Evolutionary conservation across 2,329 filamentous ascomycete species (phyloP).

Genomic region (Beauveria brongniartii): DNA sequence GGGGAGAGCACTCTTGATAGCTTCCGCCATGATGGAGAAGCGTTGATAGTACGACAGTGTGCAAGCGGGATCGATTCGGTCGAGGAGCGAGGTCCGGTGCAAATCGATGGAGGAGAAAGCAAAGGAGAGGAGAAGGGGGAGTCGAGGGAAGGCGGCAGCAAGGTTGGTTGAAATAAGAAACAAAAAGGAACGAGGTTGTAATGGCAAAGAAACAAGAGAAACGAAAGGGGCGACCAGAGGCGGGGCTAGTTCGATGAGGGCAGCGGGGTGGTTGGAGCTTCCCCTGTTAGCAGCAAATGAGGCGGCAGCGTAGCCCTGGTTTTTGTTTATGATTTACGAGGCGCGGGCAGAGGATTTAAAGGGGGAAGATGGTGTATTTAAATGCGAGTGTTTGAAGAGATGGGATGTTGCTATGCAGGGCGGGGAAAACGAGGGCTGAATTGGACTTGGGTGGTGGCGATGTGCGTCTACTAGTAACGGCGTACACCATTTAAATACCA

Average conservation of each 20-base stretch:
- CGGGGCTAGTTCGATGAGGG: conserved; percentile 9
- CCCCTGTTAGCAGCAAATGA: conserved; percentile 10
- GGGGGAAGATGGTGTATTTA: background rate
- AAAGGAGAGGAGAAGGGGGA: background rate
- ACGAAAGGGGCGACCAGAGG: conserved; percentile 9
- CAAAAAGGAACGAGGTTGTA: conserved; percentile 4
- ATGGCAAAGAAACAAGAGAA: background rate
- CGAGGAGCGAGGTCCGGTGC: background rate
- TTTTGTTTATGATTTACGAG: conserved; percentile 1
- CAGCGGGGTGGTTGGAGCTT: conserved; percentile 10
- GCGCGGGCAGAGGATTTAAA: background rate
- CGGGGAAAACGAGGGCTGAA: no score
- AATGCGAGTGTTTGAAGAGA: background rate
- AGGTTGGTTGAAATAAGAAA: conserved; percentile 2
- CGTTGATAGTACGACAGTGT: conserved; percentile 9
- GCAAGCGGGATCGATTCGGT: conserved; percentile 12
- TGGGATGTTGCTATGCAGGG: no score
- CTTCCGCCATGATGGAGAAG: conserved; percentile 54
- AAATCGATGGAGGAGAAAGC: background rate
- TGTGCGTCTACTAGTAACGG: background rate
- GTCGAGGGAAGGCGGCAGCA: background rate
- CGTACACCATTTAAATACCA: no score
- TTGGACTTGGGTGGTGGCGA: background rate
- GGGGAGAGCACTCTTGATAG: conserved; percentile 68
- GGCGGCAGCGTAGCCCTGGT: conserved; percentile 4